A percentile compares a stretch with the other conserved stretches of the same genome.
Conservation (phyloP, 2,329 filamentous ascomycete species). For the Stenocarpella maydis region DNA sequence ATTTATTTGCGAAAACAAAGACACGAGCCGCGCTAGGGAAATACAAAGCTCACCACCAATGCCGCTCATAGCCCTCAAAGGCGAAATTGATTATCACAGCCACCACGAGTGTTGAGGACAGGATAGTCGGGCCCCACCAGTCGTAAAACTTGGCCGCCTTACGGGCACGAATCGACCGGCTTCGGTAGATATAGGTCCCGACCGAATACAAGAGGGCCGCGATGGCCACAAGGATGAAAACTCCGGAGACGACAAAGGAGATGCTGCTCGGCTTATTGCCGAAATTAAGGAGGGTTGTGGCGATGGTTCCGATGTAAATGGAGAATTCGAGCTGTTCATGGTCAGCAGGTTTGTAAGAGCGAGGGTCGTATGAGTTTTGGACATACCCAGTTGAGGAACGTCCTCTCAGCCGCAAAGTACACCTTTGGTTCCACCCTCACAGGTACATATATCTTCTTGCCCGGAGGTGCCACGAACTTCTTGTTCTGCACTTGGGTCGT, state of each 20-base stretch:
- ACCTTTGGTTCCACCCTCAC: conserved; percentile 97
- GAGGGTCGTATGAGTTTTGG: not conserved
- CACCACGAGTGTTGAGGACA: conserved; percentile 77
- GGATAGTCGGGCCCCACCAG: conserved; percentile 79
- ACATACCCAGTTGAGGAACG: conserved; percentile 90
- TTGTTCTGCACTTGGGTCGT: conserved; percentile 62
- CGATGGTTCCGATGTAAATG: conserved; percentile 90
- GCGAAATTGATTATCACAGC: conserved; percentile 84
- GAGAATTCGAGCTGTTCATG: conserved; percentile 83
- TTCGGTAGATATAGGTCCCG: conserved; percentile 86
- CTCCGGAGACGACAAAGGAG: conserved; percentile 74
- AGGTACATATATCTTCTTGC: conserved; percentile 94
- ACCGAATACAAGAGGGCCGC: conserved; percentile 84
- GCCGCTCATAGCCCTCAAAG: conserved; percentile 72
- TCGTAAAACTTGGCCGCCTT: conserved; percentile 93
- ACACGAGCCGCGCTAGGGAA: not conserved
- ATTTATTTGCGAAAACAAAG: not conserved
- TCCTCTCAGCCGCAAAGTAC: conserved; percentile 94
- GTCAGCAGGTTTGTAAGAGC: conserved; percentile 36
- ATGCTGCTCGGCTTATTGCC: conserved; percentile 63
- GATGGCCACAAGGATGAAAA: conserved; percentile 85
- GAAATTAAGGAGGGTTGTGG: conserved; percentile 85
- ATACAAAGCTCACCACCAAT: conserved; percentile 55
- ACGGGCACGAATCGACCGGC: conserved; percentile 82
- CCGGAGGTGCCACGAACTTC: conserved; percentile 76